Evolutionary conservation across 1,139 yeast genomes (phyloP), one percentile per base, ranked within the genome.

Genomic region (Meyerozyma sp.): DNA sequence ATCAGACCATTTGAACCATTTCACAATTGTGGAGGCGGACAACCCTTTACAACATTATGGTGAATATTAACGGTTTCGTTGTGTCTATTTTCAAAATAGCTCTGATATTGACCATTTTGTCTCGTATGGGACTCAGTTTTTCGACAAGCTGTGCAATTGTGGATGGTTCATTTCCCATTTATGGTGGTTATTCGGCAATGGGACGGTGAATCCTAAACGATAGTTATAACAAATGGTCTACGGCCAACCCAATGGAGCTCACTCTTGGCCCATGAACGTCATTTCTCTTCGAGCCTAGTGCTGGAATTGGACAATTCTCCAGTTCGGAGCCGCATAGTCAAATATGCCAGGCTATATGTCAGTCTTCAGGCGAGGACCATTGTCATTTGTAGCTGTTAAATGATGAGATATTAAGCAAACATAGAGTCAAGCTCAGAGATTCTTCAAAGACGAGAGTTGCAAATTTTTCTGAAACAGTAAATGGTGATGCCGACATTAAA

Each of bases 151-250:
- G 5, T 30, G 9, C 10, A 30, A n/a, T 13, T 16, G 5, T 9
- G 20, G 20, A 7, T 21, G 14, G 10, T 13, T 30, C 34, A 30
- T 5, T 4, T 13, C 34, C 34, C 34, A 30, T 30, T 30, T 30
- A 28, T 18, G 37, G 37, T 20, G 25, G 5, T 10, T 20, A 32
- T 64, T 73, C 86, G 89, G 87, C 87, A 80, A 54, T 63, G 84
- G 84, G 75, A 65, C 60, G 57, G 57, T 53, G 73, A 52, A 65
- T 66, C 71, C 82, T 74, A 80, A 77, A 83, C 84, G 80, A 84
- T 71, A 84, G 94, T 79, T 78, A 39, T 52, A 44, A 44, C 54
- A 46, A 46, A 45, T 52, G 50, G 41, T 51, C 50, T 23, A 36
- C 43, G 52, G 49, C 40, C 42, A 52, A 50, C 55, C 48, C 55